phyloP scores from a whole-genome alignment of 2,329 filamentous ascomycete species.

The Sodiomyces alkalinus region DNA sequence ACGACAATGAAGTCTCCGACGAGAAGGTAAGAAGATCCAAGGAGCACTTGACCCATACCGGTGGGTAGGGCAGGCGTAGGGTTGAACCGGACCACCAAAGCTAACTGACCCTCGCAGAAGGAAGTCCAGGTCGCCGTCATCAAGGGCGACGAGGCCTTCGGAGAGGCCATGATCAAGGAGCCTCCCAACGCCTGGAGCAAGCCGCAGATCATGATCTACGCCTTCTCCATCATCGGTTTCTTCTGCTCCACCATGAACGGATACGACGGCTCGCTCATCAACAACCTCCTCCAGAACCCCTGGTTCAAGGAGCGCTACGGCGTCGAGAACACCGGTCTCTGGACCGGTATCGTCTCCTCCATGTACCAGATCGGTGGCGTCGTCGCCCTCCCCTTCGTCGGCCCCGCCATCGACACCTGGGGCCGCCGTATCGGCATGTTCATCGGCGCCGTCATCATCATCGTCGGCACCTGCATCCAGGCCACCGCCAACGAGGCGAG shows the following conservation, averaged over 20 bases:
- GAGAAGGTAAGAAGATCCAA: slow-evolving; percentile 8
- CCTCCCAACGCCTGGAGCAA: slow-evolving; percentile 25
- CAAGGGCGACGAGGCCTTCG: slow-evolving; percentile 35
- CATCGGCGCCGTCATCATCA: slow-evolving; percentile 25
- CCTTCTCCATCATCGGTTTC: slow-evolving; percentile 29
- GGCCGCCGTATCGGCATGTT: slow-evolving; percentile 32
- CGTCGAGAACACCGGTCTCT: slow-evolving; percentile 26
- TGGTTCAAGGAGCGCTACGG: slow-evolving; percentile 23
- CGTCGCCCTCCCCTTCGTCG: slow-evolving; percentile 30
- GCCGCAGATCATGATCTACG: slow-evolving; percentile 24
- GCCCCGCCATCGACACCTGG: slow-evolving; percentile 30
- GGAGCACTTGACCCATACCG: rapidly evolving
- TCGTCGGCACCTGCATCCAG: slow-evolving; percentile 19
- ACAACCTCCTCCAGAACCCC: slow-evolving; percentile 28
- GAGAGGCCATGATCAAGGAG: slow-evolving; percentile 39
- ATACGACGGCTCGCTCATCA: slow-evolving; percentile 35
- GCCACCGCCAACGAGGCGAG: slow-evolving; percentile 19
- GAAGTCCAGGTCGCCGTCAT: slow-evolving; percentile 25
- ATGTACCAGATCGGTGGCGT: slow-evolving; percentile 37
- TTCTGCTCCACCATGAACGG: slow-evolving; percentile 37
- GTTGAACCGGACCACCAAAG: neutral
- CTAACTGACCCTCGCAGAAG: slow-evolving; percentile 7
- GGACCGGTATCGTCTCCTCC: slow-evolving; percentile 29
- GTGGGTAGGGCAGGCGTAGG: too few relatives aligned
- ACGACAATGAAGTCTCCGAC: slow-evolving; percentile 5